Conservation (phyloP, 768 basidiomycete species). For the Calocera viscosa region DNA sequence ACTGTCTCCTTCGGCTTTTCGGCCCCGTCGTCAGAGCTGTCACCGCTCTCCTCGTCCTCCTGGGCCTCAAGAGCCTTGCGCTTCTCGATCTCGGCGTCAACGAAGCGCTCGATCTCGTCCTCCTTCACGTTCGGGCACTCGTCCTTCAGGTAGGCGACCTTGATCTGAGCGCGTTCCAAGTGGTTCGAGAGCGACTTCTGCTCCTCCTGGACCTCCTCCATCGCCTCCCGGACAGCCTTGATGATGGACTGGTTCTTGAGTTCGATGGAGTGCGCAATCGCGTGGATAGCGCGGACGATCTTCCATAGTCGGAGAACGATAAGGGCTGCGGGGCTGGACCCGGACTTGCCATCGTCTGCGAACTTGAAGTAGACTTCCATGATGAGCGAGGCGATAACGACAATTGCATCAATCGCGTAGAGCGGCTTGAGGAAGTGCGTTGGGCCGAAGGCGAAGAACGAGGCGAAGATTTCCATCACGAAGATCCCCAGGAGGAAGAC, state of each 20-base stretch:
- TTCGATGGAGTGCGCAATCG: slow-evolving; percentile 15
- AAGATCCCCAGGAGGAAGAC: slow-evolving; percentile 14
- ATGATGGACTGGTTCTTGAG: slow-evolving; percentile 9
- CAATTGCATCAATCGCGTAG: slow-evolving; percentile 13
- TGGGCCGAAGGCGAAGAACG: slow-evolving; percentile 16
- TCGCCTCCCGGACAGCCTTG: slow-evolving; percentile 1
- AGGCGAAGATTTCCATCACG: slow-evolving; percentile 14
- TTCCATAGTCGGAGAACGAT: slow-evolving; percentile 17
- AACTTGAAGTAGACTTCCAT: slow-evolving; percentile 17
- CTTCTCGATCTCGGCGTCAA: slow-evolving; percentile 2
- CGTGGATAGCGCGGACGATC: slow-evolving; percentile 17
- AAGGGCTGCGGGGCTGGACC: slow-evolving; percentile 13
- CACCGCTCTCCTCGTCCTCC: not conserved
- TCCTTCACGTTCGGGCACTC: slow-evolving; percentile 12
- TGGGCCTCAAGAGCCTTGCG: slow-evolving; percentile 1
- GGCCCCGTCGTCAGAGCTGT: not conserved
- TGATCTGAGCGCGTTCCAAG: slow-evolving; percentile 11
- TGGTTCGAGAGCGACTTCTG: slow-evolving; percentile 7
- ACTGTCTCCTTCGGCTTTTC: slow-evolving; percentile 1
- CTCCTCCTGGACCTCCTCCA: slow-evolving; percentile 12
- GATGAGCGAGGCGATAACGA: slow-evolving; percentile 15
- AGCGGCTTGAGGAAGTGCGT: not conserved
- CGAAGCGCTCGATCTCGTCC: slow-evolving; percentile 11
- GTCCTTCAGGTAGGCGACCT: slow-evolving; percentile 8
- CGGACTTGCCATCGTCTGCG: slow-evolving; percentile 13